A percentile compares a stretch with the other conserved stretches of the same genome.
These are phyloP conservation scores for Tetracentron sinense DNA, from an alignment of 164 flowering plant genomes.

Conservation along the genomic window DNA sequence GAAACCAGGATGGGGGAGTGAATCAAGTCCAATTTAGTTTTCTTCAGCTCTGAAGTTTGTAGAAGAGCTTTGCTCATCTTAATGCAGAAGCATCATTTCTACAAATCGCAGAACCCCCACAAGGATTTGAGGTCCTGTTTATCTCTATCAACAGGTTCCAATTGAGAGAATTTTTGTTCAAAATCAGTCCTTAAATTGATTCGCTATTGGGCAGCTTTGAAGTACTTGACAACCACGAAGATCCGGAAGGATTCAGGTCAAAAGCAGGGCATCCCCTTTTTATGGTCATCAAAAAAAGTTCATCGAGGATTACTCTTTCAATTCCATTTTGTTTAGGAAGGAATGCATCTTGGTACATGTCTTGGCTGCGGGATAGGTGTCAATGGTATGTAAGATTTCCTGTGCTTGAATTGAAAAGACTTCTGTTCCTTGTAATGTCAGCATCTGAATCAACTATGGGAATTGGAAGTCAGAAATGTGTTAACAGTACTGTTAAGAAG, in stretches of 20 bases:
- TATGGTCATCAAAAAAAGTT: too few species aligned
- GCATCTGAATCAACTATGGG: background rate
- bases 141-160: background rate
- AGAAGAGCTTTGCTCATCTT: background rate
- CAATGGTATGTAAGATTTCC: background rate
- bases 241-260: too few species aligned
- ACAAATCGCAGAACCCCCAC: background rate
- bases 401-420: background rate
- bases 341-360: background rate
- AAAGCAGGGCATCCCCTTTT: too few species aligned
- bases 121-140: background rate
- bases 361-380: background rate
- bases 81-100: background rate
- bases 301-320: too few species aligned
- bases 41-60: background rate
- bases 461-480: too few species aligned
- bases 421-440: background rate
- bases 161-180: too few species aligned
- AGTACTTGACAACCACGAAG: too few species aligned
- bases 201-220: too few species aligned
- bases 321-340: background rate
- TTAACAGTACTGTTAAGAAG: too few species aligned
- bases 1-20: constrained; percentile 26
- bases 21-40: background rate
- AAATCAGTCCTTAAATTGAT: too few species aligned